These are phyloP conservation scores for Backusella circina DNA, from an alignment of 192 early-diverging fungal species.

Conservation along the genomic window DNA sequence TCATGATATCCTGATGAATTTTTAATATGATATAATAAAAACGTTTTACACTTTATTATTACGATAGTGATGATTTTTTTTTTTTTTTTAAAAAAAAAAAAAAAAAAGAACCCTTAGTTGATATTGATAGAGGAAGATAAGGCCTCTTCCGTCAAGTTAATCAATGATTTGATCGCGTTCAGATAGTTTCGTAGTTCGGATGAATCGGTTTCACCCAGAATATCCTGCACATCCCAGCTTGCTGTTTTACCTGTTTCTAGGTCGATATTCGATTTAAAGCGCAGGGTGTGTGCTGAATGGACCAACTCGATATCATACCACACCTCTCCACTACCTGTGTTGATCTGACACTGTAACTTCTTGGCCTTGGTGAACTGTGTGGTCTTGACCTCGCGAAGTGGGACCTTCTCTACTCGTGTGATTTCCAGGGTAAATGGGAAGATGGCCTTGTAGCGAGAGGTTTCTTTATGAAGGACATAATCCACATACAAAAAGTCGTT, in stretches of 20 bases:
- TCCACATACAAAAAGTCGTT: conserved; percentile 23
- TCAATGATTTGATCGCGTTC: background rate
- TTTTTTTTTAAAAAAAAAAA: no score
- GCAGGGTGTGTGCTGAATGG: background rate
- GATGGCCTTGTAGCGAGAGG: conserved; percentile 12
- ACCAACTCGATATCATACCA: conserved; percentile 30
- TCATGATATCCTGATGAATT: no score
- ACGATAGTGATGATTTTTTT: no score
- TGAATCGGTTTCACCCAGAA: background rate
- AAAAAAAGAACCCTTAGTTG: background rate
- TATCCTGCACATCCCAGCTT: conserved; percentile 26
- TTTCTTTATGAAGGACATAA: conserved; percentile 13
- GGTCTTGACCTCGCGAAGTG: background rate
- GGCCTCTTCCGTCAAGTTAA: background rate
- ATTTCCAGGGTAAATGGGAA: conserved; percentile 29
- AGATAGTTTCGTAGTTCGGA: background rate
- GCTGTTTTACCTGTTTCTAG: conserved; percentile 14
- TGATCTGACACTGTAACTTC: background rate
- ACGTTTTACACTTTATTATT: background rate
- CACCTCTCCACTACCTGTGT: background rate
- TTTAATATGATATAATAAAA: background rate
- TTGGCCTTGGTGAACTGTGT: background rate
- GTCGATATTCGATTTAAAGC: conserved; percentile 19
- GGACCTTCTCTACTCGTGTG: conserved; percentile 9
- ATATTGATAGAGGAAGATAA: background rate